These are phyloP conservation scores for Ceratobasidium sp. DNA, from an alignment of 1,284 basidiomycete genomes.

Conservation along the genomic window DNA sequence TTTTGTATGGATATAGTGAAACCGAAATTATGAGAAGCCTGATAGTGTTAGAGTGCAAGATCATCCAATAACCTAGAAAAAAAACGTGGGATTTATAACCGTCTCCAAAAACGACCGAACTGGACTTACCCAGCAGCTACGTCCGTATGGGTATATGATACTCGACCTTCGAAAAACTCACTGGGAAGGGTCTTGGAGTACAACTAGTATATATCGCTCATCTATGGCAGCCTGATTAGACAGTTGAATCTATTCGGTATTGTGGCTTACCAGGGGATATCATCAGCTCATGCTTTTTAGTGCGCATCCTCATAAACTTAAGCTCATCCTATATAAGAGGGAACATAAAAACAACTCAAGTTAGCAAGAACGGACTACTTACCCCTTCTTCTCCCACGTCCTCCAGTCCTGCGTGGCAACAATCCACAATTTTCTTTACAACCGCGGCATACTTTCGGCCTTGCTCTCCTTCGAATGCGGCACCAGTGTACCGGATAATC, in stretches of 20 bases:
- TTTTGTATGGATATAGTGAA: neutral
- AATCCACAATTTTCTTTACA: conserved; percentile 79
- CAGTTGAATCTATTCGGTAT: neutral
- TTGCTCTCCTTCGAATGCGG: conserved; percentile 86
- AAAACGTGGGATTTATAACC: neutral
- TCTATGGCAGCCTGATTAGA: conserved; percentile 58
- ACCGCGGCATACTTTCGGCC: conserved; percentile 79
- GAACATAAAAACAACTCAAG: neutral
- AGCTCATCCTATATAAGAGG: conserved; percentile 72
- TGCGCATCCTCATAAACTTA: conserved; percentile 87
- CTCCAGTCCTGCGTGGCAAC: conserved; percentile 73
- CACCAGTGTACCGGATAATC: conserved; percentile 83
- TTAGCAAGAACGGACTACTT: conserved; percentile 48
- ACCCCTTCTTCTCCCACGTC: conserved; percentile 70
- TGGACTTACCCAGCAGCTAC: neutral
- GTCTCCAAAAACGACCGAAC: neutral
- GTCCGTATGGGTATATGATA: conserved; percentile 7
- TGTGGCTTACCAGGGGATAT: conserved; percentile 85
- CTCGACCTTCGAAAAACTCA: neutral
- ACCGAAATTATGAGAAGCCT: conserved; percentile 1
- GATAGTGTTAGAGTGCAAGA: neutral
- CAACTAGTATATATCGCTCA: conserved; percentile 80
- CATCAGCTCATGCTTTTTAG: conserved; percentile 89
- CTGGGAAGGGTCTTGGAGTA: conserved; percentile 75
- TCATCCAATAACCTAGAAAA: neutral